Conservation (phyloP, 2,329 filamentous ascomycete genomes). For the Ascochyta viciae-villosae region DNA sequence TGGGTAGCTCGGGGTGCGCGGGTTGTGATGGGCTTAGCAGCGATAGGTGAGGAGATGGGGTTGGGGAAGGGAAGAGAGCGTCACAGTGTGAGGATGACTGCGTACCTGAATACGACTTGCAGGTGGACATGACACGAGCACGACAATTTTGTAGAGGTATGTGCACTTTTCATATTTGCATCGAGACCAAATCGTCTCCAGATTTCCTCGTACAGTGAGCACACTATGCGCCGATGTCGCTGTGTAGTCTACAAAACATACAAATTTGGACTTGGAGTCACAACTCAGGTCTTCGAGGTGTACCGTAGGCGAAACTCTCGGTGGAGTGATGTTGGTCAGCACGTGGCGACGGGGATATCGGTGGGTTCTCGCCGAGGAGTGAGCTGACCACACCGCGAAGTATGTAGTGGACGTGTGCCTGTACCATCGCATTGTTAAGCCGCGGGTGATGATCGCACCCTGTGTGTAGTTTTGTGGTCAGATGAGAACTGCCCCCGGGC, state of each 20-base stretch:
- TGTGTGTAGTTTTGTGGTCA: conserved; percentile 14
- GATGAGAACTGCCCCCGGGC: conserved; percentile 15
- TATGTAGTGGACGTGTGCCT: conserved; percentile 6
- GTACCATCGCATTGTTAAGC: conserved; percentile 2
- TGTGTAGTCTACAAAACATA: conserved; percentile 11
- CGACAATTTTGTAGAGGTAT: conserved; percentile 12
- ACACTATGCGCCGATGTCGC: conserved; percentile 16
- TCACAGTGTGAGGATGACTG: background rate
- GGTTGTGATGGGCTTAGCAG: background rate
- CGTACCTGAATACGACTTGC: conserved; percentile 2
- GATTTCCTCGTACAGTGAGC: conserved; percentile 8
- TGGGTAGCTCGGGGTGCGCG: conserved; percentile 7
- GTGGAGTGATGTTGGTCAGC: conserved; percentile 16
- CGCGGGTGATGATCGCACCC: background rate
- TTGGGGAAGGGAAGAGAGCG: background rate
- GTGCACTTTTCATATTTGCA: conserved; percentile 7
- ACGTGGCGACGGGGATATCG: conserved; percentile 16
- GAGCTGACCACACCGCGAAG: conserved; percentile 6
- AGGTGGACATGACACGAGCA: conserved; percentile 16
- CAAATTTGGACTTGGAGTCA: conserved; percentile 12
- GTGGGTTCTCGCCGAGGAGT: conserved; percentile 2
- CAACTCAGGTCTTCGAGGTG: background rate
- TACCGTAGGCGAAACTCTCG: background rate
- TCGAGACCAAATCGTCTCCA: conserved; percentile 11
- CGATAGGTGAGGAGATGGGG: background rate